Evolutionary conservation across 169 alveolate genomes (phyloP), one percentile per base, ranked within the genome.

Genomic region (Cryptosporidium bovis): DNA sequence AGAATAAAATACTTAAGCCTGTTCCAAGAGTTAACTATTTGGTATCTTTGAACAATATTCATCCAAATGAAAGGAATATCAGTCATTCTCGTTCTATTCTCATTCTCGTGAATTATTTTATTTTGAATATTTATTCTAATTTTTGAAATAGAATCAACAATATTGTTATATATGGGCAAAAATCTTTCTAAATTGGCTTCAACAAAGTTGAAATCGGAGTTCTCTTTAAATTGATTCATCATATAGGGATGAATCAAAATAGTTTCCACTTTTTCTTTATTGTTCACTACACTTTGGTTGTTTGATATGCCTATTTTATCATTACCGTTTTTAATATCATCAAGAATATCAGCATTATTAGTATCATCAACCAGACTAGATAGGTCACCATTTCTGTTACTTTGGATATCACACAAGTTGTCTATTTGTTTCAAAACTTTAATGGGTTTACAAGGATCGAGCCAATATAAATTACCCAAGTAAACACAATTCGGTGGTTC

Each of bases 171-270:
- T 55, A 71, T 71, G 4, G 84, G 84, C 6, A 71, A 51, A 58
- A 71, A 71, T 34, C 84, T 53, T 31, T 71, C 84, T 50, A 71
- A 50, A 56, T 71, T 71, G 16, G 84, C 84, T 40, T 71, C 71
- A 31, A 71, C 84, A 71, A 71, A 71, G 18, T 71, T 71, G n/a
- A 71, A 71, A 12, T 71, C 71, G 20, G 53, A 20, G 15, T 53
- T 16, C 7, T 56, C 71, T 29, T 36, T 48, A 71, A 55, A 71
- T 10, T 56, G 44, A 56, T 58, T 71, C 84, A 71, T 71, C 69
- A 58, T 71, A 56, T 71, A 71, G 12, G 84, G 84, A 40, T 71
- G 84, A 20, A 71, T 56, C 5, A 71, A 34, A 71, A 56, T 34
- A n/a, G 66, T 68, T 13, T 51, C 66, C 5, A 44, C 16, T 44